Conservation (phyloP, 106 monocot genomes). For the Dendrobium huoshanense region DNA sequence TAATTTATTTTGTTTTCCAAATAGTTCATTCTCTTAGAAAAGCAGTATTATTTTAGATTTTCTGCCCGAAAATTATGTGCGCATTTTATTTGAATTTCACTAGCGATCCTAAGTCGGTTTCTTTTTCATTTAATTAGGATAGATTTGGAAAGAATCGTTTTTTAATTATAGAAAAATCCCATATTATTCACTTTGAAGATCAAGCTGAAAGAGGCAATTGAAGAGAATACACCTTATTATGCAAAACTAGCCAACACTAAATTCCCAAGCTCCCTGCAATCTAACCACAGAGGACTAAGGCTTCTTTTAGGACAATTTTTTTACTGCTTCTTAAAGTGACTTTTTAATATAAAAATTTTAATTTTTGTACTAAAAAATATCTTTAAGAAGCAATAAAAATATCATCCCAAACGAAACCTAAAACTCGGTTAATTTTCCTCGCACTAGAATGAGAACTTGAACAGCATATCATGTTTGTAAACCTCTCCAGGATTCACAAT, state of each 20-base stretch:
- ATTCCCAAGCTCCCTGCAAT: not conserved
- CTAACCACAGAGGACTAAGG: not conserved
- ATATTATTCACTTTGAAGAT: not conserved
- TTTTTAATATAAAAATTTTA: too few species aligned
- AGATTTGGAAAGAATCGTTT: not conserved
- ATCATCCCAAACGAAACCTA: too few species aligned
- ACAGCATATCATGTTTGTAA: constrained; percentile 58
- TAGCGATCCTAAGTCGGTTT: too few species aligned
- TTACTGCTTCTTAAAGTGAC: too few species aligned
- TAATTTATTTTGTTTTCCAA: too few species aligned
- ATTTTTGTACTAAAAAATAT: too few species aligned
- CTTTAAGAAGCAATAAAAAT: too few species aligned
- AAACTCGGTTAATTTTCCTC: not conserved
- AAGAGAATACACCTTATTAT: not conserved
- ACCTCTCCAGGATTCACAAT: constrained; percentile 57
- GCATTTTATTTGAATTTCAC: too few species aligned
- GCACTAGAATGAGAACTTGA: constrained; percentile 39
- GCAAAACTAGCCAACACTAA: not conserved
- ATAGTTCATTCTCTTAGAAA: too few species aligned
- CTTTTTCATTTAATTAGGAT: too few species aligned
- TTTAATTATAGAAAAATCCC: not conserved
- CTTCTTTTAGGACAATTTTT: not conserved
- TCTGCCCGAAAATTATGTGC: too few species aligned
- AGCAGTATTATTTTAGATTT: too few species aligned
- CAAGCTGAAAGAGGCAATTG: not conserved